Evolutionary conservation across 305 asterid species (phyloP).

Genomic region (Vinca major): DNA sequence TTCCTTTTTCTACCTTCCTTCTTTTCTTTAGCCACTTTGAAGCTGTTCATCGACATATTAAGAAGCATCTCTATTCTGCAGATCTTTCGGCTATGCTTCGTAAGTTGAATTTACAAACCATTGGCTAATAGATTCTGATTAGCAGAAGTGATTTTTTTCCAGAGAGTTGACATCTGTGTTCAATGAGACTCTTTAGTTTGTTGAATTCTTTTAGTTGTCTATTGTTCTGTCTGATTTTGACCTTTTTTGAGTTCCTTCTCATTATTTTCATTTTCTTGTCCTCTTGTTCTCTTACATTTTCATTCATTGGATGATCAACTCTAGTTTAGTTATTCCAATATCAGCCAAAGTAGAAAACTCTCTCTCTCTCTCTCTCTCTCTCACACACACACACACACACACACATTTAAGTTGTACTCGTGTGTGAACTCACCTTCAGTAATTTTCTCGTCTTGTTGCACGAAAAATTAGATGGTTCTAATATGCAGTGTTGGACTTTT

Average conservation of each 20-base stretch:
- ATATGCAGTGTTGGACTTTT: neutral
- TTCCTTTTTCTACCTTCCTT: conserved; percentile 11
- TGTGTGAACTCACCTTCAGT: too few species aligned
- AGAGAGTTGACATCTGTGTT: neutral
- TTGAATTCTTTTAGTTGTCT: neutral
- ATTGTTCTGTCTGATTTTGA: neutral
- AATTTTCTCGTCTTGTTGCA: neutral
- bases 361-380: neutral
- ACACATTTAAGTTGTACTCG: too few species aligned
- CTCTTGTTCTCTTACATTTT: neutral
- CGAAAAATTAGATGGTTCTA: neutral
- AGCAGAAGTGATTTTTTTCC: too few species aligned
- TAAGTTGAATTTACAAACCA: conserved; percentile 36
- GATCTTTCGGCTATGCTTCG: conserved; percentile 59
- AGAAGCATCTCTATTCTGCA: conserved; percentile 44
- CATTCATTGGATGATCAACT: too few species aligned
- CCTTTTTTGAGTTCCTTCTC: neutral
- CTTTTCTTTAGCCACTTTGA: conserved; percentile 63
- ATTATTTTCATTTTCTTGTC: neutral
- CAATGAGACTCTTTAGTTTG: neutral
- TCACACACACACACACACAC: too few species aligned
- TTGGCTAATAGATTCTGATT: neutral
- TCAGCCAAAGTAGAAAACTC: neutral
- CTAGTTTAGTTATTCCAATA: neutral
- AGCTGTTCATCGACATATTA: conserved; percentile 54